phyloP scores from a whole-genome alignment of 768 basidiomycete species.

The Auricularia sp. region DNA sequence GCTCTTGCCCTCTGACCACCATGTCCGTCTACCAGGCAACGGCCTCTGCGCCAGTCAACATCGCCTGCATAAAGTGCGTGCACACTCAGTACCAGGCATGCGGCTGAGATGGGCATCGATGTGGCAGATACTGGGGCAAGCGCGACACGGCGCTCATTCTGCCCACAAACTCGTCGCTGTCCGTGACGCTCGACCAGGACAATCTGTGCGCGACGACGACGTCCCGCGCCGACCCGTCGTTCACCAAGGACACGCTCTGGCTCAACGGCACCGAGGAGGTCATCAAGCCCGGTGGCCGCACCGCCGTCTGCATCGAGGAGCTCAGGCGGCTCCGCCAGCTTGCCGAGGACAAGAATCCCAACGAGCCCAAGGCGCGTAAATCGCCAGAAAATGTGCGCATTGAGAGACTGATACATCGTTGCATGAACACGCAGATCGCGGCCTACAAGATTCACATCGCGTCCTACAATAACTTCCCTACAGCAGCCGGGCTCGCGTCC shows the following conservation, averaged over 20 bases:
- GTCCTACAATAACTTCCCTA: slow-evolving; percentile 98
- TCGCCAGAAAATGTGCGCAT: no score
- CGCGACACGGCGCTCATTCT: slow-evolving; percentile 90
- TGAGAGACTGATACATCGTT: no score
- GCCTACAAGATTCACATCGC: slow-evolving; percentile 71
- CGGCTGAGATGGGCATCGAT: slow-evolving; percentile 3
- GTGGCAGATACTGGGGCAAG: slow-evolving; percentile 92
- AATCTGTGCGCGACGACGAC: slow-evolving; percentile 91
- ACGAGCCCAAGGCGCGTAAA: slow-evolving; percentile 50
- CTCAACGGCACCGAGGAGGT: slow-evolving; percentile 88
- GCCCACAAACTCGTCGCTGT: slow-evolving; percentile 97
- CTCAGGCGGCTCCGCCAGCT: slow-evolving; percentile 67
- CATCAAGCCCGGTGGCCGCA: slow-evolving; percentile 71
- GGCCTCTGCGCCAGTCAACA: slow-evolving; percentile 89
- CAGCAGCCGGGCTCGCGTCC: slow-evolving; percentile 94
- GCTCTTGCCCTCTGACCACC: neutral
- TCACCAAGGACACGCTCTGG: slow-evolving; percentile 77
- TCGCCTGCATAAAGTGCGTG: slow-evolving; percentile 90
- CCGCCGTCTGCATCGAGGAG: slow-evolving; percentile 77
- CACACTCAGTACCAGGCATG: neutral
- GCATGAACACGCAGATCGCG: slow-evolving; percentile 41
- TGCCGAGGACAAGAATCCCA: slow-evolving; percentile 61
- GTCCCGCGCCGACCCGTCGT: slow-evolving; percentile 69
- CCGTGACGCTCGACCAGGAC: slow-evolving; percentile 93
- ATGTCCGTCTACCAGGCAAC: slow-evolving; percentile 63